A percentile compares a stretch with the other conserved stretches of the same genome.
phyloP scores from a whole-genome alignment of 1,139 yeast genomes.

The Meyerozyma guilliermondii region DNA sequence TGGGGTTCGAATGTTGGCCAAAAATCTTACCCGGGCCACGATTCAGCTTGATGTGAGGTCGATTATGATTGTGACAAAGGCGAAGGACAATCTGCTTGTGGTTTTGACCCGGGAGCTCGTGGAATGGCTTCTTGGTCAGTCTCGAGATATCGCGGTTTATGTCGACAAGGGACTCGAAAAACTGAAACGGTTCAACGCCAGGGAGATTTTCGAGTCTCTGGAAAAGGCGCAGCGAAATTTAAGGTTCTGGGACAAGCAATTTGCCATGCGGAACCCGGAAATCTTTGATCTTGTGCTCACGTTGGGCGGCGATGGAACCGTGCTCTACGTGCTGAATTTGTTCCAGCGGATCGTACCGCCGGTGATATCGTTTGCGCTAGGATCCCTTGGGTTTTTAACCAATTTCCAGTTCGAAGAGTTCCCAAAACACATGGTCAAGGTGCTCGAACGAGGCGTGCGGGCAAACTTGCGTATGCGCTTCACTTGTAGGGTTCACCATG shows the following conservation, averaged over 20 bases:
- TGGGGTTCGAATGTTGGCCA: slow-evolving; percentile 76
- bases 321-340: slow-evolving; percentile 68
- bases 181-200: slow-evolving; percentile 60
- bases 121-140: slow-evolving; percentile 59
- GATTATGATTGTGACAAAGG: slow-evolving; percentile 79
- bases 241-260: slow-evolving; percentile 63
- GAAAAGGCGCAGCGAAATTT: slow-evolving; percentile 42
- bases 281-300: slow-evolving; percentile 73
- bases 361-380: slow-evolving; percentile 75
- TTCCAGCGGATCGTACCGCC: slow-evolving; percentile 86
- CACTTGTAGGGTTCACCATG: slow-evolving; percentile 59
- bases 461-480: slow-evolving; percentile 81
- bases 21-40: slow-evolving; percentile 68
- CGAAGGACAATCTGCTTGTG: slow-evolving; percentile 72
- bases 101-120: slow-evolving; percentile 67
- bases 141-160: slow-evolving; percentile 52
- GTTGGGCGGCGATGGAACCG: slow-evolving; percentile 90
- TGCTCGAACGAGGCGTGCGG: slow-evolving; percentile 64
- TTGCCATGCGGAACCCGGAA: slow-evolving; percentile 53
- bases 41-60: slow-evolving; percentile 66
- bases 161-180: slow-evolving; percentile 62
- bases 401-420: slow-evolving; percentile 72
- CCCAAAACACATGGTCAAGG: slow-evolving; percentile 48
- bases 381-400: slow-evolving; percentile 78
- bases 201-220: slow-evolving; percentile 29